Percentiles rank a stretch among this genome's conserved stretches.
These are phyloP conservation scores for Ciborinia camelliae DNA, from an alignment of 2,329 filamentous ascomycete species.

Conservation along the genomic window DNA sequence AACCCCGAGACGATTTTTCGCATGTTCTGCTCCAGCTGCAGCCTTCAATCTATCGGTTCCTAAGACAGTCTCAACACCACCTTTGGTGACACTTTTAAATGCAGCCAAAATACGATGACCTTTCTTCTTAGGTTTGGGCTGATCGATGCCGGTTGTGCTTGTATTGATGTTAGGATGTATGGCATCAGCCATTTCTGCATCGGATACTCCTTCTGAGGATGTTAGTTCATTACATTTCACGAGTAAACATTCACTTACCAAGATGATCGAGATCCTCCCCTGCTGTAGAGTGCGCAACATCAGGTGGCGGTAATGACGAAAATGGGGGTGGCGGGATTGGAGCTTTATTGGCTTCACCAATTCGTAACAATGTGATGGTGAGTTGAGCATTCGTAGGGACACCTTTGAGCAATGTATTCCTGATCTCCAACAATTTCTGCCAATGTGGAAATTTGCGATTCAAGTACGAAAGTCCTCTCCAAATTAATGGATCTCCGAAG, in stretches of 20 bases:
- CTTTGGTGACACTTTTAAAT: slow-evolving; percentile 60
- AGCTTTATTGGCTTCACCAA: slow-evolving; percentile 77
- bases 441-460: slow-evolving; percentile 65
- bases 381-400: slow-evolving; percentile 85
- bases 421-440: slow-evolving; percentile 70
- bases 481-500: slow-evolving; percentile 75
- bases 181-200: slow-evolving; percentile 33
- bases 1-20: slow-evolving; percentile 69
- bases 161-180: slow-evolving; percentile 43
- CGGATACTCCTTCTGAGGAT: slow-evolving; percentile 30
- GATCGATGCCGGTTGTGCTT: slow-evolving; percentile 24
- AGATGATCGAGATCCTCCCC: slow-evolving; percentile 51
- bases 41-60: slow-evolving; percentile 66
- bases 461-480: slow-evolving; percentile 54
- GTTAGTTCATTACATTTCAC: slow-evolving; percentile 19
- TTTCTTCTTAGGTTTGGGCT: slow-evolving; percentile 30
- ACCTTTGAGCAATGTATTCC: slow-evolving; percentile 74
- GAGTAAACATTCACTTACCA: slow-evolving; percentile 41
- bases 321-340: slow-evolving; percentile 67
- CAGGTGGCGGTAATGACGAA: slow-evolving; percentile 38
- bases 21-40: slow-evolving; percentile 54
- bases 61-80: slow-evolving; percentile 68
- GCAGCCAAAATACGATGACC: slow-evolving; percentile 48
- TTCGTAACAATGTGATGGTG: slow-evolving; percentile 73
- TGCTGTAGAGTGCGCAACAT: slow-evolving; percentile 44